Base-by-base conservation (phyloP, 805 yeast genomes). In the Aciculoconidium aculeatum region DNA sequence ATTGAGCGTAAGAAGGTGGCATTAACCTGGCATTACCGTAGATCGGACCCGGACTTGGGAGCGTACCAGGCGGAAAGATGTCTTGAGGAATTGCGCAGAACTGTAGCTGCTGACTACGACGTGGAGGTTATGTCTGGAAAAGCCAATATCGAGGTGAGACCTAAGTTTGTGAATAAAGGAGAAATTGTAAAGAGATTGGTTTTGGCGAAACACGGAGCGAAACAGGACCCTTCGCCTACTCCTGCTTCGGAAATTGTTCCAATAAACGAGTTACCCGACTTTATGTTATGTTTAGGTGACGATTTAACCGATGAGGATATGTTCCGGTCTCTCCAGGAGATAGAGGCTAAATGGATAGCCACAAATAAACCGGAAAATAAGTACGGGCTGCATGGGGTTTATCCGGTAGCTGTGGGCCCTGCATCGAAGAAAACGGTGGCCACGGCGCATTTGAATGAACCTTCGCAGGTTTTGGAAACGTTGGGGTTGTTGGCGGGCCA, bases 231-330 rank as follows among this genome's bases (percentile, higher is more conserved):
- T 3, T 41, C 40, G 26, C 48, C 52, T 7, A 42, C 46, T 12
- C 38, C 37, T 14, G 32, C 42, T 5, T 35, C 38, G 23, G 41
- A 46, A 9, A 47, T 44, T 13, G 53, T 57, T 11, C 49, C 55
- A 3, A 52, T 53, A 10, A 70, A 66, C 1, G 66, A 71, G 29
- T 61, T 75, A 30, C 92, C 96, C 0, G 95, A 85, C 46, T 90
- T 92, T 49, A 74, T 83, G 22, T 57, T 90, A 31, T 92, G 97
- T 60, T 58, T 86, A 24, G 99, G 99, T 29, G 99, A 92, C 55
- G 99, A 92, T 54, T 70, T 80, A 23, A 92, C 99, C 0, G 99
- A 92, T 55, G 99, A 92, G 55, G 98, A 92, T 49, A 92, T 92
- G 99, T 92, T 92, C 55, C 69, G 65, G 35, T 80, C 90, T 15